phyloP scores from a whole-genome alignment of 2,329 filamentous ascomycete species.

The Ascochyta clinopodiicola region DNA sequence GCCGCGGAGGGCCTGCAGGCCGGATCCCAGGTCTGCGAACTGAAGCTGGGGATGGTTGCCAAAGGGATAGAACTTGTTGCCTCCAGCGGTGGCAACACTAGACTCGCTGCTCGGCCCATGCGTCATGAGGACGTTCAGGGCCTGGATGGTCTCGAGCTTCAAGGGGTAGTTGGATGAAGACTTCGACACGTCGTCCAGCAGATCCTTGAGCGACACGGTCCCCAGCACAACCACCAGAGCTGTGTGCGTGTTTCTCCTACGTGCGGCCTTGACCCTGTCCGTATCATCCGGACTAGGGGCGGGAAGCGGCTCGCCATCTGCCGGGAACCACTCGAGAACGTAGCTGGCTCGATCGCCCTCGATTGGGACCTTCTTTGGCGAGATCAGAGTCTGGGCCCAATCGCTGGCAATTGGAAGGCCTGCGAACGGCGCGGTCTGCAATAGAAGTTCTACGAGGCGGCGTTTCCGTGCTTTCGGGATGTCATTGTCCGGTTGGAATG shows the following conservation, averaged over 20 bases:
- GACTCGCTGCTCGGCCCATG: slow-evolving; percentile 53
- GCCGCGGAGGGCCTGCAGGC: slow-evolving; percentile 64
- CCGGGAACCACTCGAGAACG: slow-evolving; percentile 32
- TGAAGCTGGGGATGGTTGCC: slow-evolving; percentile 56
- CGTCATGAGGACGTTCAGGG: slow-evolving; percentile 64
- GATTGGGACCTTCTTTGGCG: slow-evolving; percentile 34
- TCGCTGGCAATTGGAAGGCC: slow-evolving; percentile 47
- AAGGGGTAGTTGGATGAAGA: slow-evolving; percentile 50
- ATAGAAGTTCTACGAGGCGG: slow-evolving; percentile 56
- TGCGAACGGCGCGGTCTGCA: slow-evolving; percentile 42
- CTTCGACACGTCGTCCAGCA: slow-evolving; percentile 54
- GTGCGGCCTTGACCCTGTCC: slow-evolving; percentile 20
- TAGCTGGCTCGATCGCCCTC: slow-evolving; percentile 3
- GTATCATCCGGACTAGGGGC: slow-evolving; percentile 21
- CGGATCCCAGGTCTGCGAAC: slow-evolving; percentile 53
- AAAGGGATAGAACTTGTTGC: slow-evolving; percentile 55
- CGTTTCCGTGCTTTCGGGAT: slow-evolving; percentile 53
- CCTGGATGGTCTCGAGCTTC: slow-evolving; percentile 61
- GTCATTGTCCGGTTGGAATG: slow-evolving; percentile 44
- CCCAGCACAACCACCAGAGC: slow-evolving; percentile 30
- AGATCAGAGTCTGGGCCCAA: slow-evolving; percentile 42
- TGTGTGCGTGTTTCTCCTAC: slow-evolving; percentile 27
- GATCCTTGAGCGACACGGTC: slow-evolving; percentile 42
- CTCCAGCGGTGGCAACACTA: slow-evolving; percentile 55
- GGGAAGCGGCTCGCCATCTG: slow-evolving; percentile 33